Evolutionary conservation across 2,329 filamentous ascomycete species (phyloP).

Genomic region (Fusarium buxicola): DNA sequence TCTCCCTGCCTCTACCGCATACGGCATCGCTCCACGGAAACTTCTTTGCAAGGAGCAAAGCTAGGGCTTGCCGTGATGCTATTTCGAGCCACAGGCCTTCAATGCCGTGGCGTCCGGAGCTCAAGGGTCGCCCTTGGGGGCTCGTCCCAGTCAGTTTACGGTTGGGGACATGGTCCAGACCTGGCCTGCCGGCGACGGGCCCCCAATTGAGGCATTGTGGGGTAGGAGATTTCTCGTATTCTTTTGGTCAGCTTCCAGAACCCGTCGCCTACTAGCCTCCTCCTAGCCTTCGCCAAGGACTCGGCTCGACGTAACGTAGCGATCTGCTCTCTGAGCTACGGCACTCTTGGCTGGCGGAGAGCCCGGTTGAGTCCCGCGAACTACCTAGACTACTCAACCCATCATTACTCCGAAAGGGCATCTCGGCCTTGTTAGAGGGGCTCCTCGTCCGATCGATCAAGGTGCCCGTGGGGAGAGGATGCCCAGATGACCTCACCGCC

Average conservation of each 20-base stretch:
- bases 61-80: slow-evolving; percentile 32
- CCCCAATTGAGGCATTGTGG: slow-evolving; percentile 34
- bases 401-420: not conserved
- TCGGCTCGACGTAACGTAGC: slow-evolving; percentile 32
- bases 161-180: slow-evolving; percentile 17
- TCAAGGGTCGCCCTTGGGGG: not conserved
- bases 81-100: slow-evolving; percentile 30
- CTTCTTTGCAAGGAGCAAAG: not conserved
- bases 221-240: slow-evolving; percentile 41
- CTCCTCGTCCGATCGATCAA: slow-evolving; percentile 23
- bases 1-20: not conserved
- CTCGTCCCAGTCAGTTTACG: not conserved
- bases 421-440: slow-evolving; percentile 6
- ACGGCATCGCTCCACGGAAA: not conserved
- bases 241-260: slow-evolving; percentile 10
- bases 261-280: slow-evolving; percentile 12
- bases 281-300: no score
- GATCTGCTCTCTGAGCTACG: not conserved
- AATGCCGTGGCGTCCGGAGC: slow-evolving; percentile 5
- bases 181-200: slow-evolving; percentile 23
- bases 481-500: slow-evolving; percentile 38
- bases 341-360: slow-evolving; percentile 9
- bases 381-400: not conserved
- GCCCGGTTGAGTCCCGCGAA: slow-evolving; percentile 3
- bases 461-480: not conserved